Conservation (phyloP, 768 basidiomycete genomes). For the Cyclocybe cylindracea region DNA sequence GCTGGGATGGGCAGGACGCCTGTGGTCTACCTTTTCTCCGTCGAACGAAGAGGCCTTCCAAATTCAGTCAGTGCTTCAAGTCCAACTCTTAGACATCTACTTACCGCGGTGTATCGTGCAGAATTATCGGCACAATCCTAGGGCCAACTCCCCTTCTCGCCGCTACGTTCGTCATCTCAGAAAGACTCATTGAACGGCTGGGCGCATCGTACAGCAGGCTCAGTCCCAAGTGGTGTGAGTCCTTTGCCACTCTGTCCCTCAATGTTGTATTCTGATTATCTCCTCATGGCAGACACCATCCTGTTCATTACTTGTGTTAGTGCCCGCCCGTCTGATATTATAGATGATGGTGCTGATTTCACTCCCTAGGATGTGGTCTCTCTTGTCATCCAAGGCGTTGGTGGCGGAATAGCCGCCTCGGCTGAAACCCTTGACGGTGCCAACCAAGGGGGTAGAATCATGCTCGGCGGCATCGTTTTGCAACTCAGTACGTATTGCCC, state of each 20-base stretch:
- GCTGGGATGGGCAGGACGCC: conserved; percentile 54
- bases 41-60: conserved; percentile 27
- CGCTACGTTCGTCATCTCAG: conserved; percentile 56
- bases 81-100: neutral
- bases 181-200: conserved; percentile 40
- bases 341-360: no score
- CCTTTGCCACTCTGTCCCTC: neutral
- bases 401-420: conserved; percentile 56
- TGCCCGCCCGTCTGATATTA: neutral
- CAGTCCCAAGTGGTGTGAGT: conserved; percentile 39
- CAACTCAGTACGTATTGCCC: conserved; percentile 43
- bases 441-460: conserved; percentile 40
- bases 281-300: conserved; percentile 31
- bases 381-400: conserved; percentile 63
- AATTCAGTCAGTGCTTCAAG: conserved; percentile 37
- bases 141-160: conserved; percentile 61
- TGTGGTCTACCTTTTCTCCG: conserved; percentile 47
- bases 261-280: neutral
- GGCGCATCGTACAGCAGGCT: conserved; percentile 54
- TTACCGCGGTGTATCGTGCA: conserved; percentile 9
- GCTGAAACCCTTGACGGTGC: conserved; percentile 22
- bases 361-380: conserved; percentile 45
- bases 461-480: conserved; percentile 65
- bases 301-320: conserved; percentile 39
- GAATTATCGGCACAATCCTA: conserved; percentile 46